Evolutionary conservation across 345 rosid genomes (phyloP), one percentile per base, ranked within the genome.

Genomic region (Hevea brasiliensis): DNA sequence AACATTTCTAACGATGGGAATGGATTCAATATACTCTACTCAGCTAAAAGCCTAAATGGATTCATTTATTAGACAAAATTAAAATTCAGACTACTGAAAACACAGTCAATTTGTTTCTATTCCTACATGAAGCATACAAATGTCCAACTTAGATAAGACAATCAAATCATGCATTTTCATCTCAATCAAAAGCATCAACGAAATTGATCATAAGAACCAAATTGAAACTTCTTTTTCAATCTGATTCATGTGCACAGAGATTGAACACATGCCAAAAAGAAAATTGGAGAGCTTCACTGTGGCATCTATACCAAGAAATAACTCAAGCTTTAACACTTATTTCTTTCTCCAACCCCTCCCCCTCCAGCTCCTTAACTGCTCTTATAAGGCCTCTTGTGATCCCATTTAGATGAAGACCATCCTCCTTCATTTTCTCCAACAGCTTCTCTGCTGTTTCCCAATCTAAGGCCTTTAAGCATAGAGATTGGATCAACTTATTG

Each of bases 331-430:
- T 71, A 40, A 72, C 11, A 24, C 71, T 71, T 50, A 65, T 65
- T 72, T 76, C 83, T 74, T 81, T 45, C 62, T 74, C 87, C 13
- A 59, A 10, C 32, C 15, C 85, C 76, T 91, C 92, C 55, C 81
- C 68, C 73, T 87, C 85, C 75, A 94, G 87, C 82, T 88, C 98
- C 82, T 92, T 92, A 66, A 90, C 92, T 0, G 97, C 97, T 55
- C 81, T 77, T 72, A 89, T 84, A 61, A 89, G 90, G 66, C 85
- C 94, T 62, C 81, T 81, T 0, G 97, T 89, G 75, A 87, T 91
- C 9, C 88, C 96, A 54, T 85, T 89, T 32, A 90, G 86, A 67
- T 89, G 79, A 85, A 94, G 74, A 2, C 97, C 91, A 24, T 82
- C 86, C 81, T 81, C 82, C 68, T 86, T 80, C 97, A 89, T 90